Evolutionary conservation across 495 filamentous ascomycete species (phyloP), one percentile per base, ranked within the genome.

Genomic region (Penicillium cataractarum): DNA sequence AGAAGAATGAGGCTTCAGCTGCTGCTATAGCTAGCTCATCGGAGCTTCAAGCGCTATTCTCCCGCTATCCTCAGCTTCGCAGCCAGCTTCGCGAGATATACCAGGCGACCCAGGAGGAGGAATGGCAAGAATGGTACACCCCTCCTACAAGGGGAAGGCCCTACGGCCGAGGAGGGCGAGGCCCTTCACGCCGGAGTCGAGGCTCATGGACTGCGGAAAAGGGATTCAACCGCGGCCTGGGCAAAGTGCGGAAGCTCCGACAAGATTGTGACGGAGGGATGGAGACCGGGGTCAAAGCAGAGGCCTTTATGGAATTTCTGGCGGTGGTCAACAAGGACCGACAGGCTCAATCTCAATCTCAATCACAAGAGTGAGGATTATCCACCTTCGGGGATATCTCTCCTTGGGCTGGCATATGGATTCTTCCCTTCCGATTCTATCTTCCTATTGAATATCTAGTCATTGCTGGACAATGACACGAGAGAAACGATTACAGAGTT

Each of bases 31-130:
- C 71, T 1, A 67, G 75, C 13, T 79, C 76, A 1, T 33, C 76
- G 19, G 76, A 84, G 53, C 74, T 89, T 29, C 75, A 80, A 44
- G 67, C 72, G 6, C 79, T 89, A 15, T 80, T 89, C 62, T 64
- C 65, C 0, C 75, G 71, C 22, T 84, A 85, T 66, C 86, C 87
- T 7, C 61, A 72, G 53, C 81, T 89, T 15, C 74, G 76, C 10
- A 33, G 64, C 15, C 77, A 82, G 55, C 76, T 90, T 17, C 69
- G 72, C 37, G 74, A 82, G 2, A 86, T 89, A 63, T 78, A 84
- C 56, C 71, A 72, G 31, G 74, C 77, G 9, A 88, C 85, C 9
- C 74, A 82, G 32, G 74, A 79, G 62, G 75, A 79, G 29, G 71
- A 77, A 66, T 80, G 78, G 78, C 69, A 76, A 6, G 77, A 79